Evolutionary conservation across 441 rosid species (phyloP).

Genomic region (Lepidium campestre): DNA sequence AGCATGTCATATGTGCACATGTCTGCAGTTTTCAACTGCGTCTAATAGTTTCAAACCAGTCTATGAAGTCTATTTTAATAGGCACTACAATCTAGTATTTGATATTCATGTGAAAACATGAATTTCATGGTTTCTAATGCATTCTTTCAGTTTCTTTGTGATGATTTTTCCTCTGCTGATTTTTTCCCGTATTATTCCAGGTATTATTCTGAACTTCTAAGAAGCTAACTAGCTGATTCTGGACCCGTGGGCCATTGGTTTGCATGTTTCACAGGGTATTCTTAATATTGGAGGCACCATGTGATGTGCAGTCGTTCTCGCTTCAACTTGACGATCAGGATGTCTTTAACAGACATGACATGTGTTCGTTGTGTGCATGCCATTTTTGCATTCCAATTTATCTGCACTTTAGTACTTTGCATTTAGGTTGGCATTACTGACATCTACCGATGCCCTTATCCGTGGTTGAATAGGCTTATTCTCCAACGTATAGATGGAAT

Average conservation of each 20-base stretch:
- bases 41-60: background rate
- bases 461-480: slow-evolving; percentile 1
- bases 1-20: background rate
- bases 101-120: background rate
- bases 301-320: slow-evolving; percentile 26
- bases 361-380: background rate
- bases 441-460: background rate
- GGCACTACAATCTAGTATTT: background rate
- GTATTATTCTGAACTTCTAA: slow-evolving; percentile 98
- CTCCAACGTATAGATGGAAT: background rate
- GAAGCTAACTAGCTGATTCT: slow-evolving; percentile 91
- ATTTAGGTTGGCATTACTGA: slow-evolving; percentile 1
- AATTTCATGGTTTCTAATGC: background rate
- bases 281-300: slow-evolving; percentile 37
- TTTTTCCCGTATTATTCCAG: slow-evolving; percentile 75
- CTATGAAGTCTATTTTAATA: background rate
- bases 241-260: slow-evolving; percentile 91
- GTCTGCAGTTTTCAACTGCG: background rate
- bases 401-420: slow-evolving; percentile 2
- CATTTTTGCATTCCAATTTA: background rate
- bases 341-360: background rate
- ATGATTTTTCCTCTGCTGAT: slow-evolving; percentile 40
- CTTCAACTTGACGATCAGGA: slow-evolving; percentile 30
- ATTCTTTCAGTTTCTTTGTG: background rate
- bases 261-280: slow-evolving; percentile 87